These are phyloP conservation scores for Nyctanthes arbortristis DNA, from an alignment of 257 asterid genomes.

Conservation along the genomic window DNA sequence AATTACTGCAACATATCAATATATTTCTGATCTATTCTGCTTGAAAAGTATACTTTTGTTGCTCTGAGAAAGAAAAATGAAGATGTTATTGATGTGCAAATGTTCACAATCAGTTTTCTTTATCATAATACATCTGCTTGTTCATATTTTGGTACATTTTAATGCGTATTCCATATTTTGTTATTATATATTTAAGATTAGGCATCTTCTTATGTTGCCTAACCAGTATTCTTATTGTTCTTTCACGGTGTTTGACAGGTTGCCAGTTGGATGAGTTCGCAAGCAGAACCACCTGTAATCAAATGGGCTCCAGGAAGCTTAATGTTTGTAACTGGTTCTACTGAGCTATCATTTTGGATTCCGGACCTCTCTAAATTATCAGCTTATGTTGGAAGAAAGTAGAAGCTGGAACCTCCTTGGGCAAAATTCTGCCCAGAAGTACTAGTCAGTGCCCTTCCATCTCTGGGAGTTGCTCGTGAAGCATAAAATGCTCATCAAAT, in stretches of 20 bases:
- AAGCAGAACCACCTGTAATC: conserved; percentile 82
- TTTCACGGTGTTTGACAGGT: conserved; percentile 46
- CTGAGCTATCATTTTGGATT: conserved; percentile 93
- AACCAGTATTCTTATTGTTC: conserved; percentile 9
- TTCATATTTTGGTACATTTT: not conserved
- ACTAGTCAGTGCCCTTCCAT: too few species aligned
- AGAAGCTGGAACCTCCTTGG: conserved; percentile 19
- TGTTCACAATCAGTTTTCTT: not conserved
- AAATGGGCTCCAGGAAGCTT: conserved; percentile 96
- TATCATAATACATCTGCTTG: not conserved
- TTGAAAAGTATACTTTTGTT: not conserved
- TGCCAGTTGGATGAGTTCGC: conserved; percentile 94
- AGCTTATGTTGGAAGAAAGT: conserved; percentile 88
- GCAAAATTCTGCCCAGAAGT: too few species aligned
- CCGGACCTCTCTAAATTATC: conserved; percentile 94
- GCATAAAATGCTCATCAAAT: not conserved
- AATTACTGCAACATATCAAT: not conserved
- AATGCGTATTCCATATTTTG: not conserved
- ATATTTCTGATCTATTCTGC: not conserved
- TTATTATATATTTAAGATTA: not conserved
- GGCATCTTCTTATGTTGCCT: not conserved
- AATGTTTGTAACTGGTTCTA: conserved; percentile 95
- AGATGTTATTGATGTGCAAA: not conserved
- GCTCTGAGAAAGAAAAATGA: not conserved
- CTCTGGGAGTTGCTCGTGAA: not conserved